These are phyloP conservation scores for Pleurotus ostreatus DNA, from an alignment of 768 basidiomycete genomes.

Conservation along the genomic window DNA sequence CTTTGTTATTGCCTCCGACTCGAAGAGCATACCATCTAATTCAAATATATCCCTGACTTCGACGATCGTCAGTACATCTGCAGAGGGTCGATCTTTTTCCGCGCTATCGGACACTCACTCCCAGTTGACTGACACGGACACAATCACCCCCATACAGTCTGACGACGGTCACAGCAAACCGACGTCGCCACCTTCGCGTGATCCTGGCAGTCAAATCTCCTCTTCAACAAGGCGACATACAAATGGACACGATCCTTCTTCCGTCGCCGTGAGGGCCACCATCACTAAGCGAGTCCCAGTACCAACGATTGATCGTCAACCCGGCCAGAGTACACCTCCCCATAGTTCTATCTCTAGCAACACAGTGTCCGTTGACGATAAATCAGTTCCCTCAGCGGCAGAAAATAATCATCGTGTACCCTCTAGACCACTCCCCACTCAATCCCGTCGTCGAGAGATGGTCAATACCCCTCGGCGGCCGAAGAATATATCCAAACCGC, in stretches of 20 bases:
- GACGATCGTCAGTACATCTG: background rate
- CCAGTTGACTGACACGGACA: background rate
- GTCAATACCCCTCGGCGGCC: slow-evolving; percentile 9
- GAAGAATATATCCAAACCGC: slow-evolving; percentile 24
- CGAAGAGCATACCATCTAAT: slow-evolving; percentile 18
- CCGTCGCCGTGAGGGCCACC: background rate
- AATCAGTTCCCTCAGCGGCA: too few relatives aligned
- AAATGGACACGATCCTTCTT: background rate
- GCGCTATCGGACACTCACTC: background rate
- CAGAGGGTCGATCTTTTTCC: background rate
- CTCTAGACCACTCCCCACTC: too few relatives aligned
- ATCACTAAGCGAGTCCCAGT: background rate
- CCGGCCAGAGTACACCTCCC: too few relatives aligned
- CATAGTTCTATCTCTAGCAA: too few relatives aligned
- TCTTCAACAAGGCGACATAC: background rate
- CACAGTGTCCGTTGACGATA: too few relatives aligned
- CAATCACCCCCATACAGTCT: background rate
- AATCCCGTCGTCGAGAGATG: background rate
- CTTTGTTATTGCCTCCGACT: background rate
- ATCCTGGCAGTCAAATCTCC: background rate
- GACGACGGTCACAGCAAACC: background rate
- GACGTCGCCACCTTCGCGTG: background rate
- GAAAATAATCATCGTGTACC: too few relatives aligned
- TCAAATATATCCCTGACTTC: slow-evolving; percentile 28
- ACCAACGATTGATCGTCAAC: background rate